Percentiles rank a stretch among this genome's conserved stretches.
phyloP scores from a whole-genome alignment of 2,329 filamentous ascomycete species.

The Monosporascus sp. region DNA sequence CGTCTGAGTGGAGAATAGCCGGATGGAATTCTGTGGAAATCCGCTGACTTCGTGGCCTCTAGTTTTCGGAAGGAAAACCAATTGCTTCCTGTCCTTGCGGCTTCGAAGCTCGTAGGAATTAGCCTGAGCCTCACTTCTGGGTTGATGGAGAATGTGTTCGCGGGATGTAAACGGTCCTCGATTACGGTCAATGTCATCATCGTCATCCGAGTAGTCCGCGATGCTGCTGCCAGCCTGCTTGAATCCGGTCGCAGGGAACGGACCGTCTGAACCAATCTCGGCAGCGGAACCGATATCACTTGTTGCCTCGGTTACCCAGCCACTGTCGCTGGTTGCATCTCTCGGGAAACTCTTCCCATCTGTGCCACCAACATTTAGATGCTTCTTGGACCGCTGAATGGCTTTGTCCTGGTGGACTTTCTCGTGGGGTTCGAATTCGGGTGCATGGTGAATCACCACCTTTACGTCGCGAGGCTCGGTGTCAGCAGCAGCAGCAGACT shows the following conservation, averaged over 20 bases:
- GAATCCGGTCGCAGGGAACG: constrained; percentile 1
- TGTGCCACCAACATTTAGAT: background rate
- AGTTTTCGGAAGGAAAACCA: constrained; percentile 7
- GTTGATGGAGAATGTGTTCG: constrained; percentile 16
- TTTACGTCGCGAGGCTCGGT: constrained; percentile 10
- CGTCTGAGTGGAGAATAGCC: constrained; percentile 3
- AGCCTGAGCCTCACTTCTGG: background rate
- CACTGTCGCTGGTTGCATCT: constrained; percentile 24
- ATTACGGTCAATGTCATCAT: constrained; percentile 1
- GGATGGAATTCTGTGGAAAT: constrained; percentile 13
- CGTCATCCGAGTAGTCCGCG: constrained; percentile 38
- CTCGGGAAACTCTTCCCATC: background rate
- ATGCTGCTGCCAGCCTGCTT: constrained; percentile 36
- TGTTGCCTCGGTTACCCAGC: constrained; percentile 35
- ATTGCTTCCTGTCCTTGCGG: constrained; percentile 12
- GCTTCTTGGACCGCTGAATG: background rate
- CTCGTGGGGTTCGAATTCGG: background rate
- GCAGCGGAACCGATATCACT: constrained; percentile 21
- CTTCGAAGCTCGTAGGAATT: constrained; percentile 8
- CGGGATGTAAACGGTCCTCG: constrained; percentile 8
- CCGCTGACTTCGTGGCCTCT: constrained; percentile 2
- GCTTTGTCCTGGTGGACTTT: background rate
- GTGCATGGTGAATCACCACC: constrained; percentile 12
- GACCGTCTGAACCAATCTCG: background rate
- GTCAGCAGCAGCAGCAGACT: background rate